These are phyloP conservation scores for Leptodermis oblonga DNA, from an alignment of 257 asterid species.

Conservation along the genomic window DNA sequence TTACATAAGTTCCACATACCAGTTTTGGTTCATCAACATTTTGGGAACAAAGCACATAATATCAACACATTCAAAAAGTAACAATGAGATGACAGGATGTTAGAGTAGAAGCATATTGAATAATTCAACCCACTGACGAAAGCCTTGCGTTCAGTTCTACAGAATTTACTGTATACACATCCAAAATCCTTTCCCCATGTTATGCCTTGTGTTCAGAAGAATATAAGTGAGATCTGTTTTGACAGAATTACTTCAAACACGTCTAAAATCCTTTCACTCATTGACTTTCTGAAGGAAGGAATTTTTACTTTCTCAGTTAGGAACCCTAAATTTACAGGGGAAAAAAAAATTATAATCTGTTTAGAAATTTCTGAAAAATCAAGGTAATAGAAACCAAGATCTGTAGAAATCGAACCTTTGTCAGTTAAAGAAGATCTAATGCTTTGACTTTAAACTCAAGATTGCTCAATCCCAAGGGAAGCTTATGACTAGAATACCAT, in stretches of 20 bases:
- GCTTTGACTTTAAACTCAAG: conserved; percentile 1
- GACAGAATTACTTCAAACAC: not conserved
- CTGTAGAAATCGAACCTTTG: not conserved
- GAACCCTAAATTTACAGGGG: not conserved
- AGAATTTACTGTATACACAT: not conserved
- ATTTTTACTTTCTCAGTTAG: not conserved
- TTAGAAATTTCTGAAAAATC: not conserved
- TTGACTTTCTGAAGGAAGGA: not conserved
- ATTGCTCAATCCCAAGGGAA: not conserved
- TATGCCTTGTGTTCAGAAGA: not conserved
- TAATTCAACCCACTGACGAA: not conserved
- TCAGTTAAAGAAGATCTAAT: not conserved
- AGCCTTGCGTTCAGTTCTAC: not conserved
- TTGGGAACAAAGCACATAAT: not conserved
- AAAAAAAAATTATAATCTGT: not conserved
- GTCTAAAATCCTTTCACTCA: not conserved
- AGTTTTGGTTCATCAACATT: conserved; percentile 6
- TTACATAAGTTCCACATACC: conserved; percentile 10
- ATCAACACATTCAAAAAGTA: not conserved
- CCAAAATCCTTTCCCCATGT: not conserved
- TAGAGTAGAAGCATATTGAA: not conserved
- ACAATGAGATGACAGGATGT: not conserved
- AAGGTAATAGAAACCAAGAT: not conserved
- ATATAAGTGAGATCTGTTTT: not conserved
- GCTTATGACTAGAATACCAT: not conserved